A percentile compares a stretch with the other conserved stretches of the same genome.
Conservation (phyloP, 768 basidiomycete genomes). For the Kwoniella botswanensis region DNA sequence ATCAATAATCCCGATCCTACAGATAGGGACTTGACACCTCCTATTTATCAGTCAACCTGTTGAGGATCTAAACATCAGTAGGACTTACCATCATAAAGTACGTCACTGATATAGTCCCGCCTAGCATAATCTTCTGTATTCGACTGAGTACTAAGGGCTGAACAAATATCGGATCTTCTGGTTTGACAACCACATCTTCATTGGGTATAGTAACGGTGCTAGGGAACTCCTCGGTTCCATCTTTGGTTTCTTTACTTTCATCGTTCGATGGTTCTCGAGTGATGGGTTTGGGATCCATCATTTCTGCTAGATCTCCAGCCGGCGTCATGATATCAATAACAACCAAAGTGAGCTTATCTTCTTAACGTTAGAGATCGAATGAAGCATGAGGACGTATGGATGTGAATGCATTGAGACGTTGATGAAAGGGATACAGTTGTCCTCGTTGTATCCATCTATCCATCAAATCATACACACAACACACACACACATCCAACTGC, state of each 20-base stretch:
- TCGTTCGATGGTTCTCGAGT: too few species aligned
- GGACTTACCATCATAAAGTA: slow-evolving; percentile 13
- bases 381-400: neutral
- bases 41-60: neutral
- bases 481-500: neutral
- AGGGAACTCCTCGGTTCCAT: neutral
- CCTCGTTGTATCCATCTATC: too few species aligned
- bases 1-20: slow-evolving; percentile 10
- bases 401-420: neutral
- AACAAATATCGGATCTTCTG: neutral
- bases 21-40: neutral
- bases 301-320: too few species aligned
- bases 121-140: slow-evolving; percentile 1
- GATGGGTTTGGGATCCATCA: too few species aligned
- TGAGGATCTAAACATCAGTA: too few species aligned
- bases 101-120: slow-evolving; percentile 12
- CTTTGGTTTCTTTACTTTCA: neutral
- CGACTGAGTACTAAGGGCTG: neutral
- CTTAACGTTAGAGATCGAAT: too few species aligned
- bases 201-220: neutral
- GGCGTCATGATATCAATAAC: too few species aligned
- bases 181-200: neutral
- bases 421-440: neutral
- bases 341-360: too few species aligned
- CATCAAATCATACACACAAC: neutral